These are phyloP conservation scores for Auriscalpium orientale DNA, from an alignment of 768 basidiomycete species.

Conservation along the genomic window DNA sequence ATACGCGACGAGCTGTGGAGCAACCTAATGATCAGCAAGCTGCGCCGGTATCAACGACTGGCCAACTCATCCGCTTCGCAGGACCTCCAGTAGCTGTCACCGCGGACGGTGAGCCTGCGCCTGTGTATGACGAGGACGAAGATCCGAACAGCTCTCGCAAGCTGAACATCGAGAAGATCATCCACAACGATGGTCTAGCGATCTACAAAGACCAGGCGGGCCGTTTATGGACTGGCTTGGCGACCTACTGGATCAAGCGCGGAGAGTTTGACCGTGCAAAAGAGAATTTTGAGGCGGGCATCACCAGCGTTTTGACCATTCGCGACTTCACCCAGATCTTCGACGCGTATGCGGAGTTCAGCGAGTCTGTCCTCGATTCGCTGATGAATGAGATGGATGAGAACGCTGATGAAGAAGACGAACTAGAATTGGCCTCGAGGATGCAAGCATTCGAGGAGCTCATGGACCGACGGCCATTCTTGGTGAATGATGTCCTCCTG, in stretches of 20 bases:
- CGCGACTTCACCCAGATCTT: conserved; percentile 98
- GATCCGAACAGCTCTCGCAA: conserved; percentile 64
- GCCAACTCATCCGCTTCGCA: conserved; percentile 63
- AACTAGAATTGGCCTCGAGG: conserved; percentile 74
- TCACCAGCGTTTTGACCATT: conserved; percentile 80
- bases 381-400: conserved; percentile 85
- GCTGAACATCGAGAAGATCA: conserved; percentile 82
- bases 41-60: conserved; percentile 43
- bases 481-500: conserved; percentile 91
- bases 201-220: conserved; percentile 97
- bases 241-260: conserved; percentile 97
- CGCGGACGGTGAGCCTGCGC: conserved; percentile 40
- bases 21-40: conserved; percentile 18
- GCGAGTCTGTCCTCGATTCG: conserved; percentile 80
- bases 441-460: conserved; percentile 93
- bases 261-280: conserved; percentile 91
- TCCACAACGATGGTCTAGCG: conserved; percentile 77
- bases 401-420: conserved; percentile 72
- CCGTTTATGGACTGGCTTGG: conserved; percentile 89
- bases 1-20: conserved; percentile 34
- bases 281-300: conserved; percentile 80
- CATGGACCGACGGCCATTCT: conserved; percentile 92
- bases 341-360: conserved; percentile 92
- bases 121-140: conserved; percentile 71
- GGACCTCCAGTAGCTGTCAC: conserved; percentile 53